A percentile compares a stretch with the other conserved stretches of the same genome.
Conservation (phyloP, 352 stramenopile genomes). For the Phytopythium oedochilum region DNA sequence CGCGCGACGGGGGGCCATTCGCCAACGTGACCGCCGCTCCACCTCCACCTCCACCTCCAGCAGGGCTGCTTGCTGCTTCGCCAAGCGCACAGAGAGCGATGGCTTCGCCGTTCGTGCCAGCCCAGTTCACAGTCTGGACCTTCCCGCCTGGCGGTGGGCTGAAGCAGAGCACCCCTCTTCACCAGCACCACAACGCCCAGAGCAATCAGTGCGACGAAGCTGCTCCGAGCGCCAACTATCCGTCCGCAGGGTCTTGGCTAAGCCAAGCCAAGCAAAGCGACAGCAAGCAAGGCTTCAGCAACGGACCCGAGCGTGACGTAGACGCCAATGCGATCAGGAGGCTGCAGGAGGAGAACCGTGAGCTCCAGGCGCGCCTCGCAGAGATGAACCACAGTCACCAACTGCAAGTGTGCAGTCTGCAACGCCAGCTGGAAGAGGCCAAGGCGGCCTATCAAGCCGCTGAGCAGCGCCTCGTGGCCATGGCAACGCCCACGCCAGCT, state of each 20-base stretch:
- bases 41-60: too few species aligned
- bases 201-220: slow-evolving; percentile 5
- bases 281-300: not conserved
- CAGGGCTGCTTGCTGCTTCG: too few species aligned
- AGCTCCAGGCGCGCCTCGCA: not conserved
- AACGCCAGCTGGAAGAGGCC: not conserved
- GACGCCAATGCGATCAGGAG: not conserved
- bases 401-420: not conserved
- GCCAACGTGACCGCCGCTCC: not conserved
- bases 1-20: too few species aligned
- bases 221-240: not conserved
- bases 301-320: not conserved
- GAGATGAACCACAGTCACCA: not conserved
- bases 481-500: not conserved
- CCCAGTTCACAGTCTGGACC: not conserved
- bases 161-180: not conserved
- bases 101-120: not conserved
- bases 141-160: not conserved
- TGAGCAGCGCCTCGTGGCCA: not conserved
- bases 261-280: not conserved
- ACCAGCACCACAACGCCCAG: not conserved
- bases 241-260: not conserved
- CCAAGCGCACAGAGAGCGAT: too few species aligned
- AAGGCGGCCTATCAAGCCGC: not conserved
- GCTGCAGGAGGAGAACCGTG: slow-evolving; percentile 7